These are phyloP conservation scores for Mortierella sp. DNA, from an alignment of 371 early-diverging fungal genomes.

Conservation along the genomic window DNA sequence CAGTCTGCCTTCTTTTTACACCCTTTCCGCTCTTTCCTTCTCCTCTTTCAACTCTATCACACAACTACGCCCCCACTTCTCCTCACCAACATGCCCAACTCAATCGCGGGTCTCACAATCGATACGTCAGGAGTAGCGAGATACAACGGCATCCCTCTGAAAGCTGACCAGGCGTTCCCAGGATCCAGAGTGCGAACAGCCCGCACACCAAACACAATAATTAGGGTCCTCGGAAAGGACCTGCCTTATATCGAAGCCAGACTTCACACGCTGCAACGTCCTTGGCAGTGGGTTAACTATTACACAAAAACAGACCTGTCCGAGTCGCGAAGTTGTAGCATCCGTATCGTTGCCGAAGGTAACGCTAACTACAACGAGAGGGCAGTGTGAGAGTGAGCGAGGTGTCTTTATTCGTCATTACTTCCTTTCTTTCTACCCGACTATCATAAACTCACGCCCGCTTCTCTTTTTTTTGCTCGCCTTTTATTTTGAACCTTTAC, in stretches of 20 bases:
- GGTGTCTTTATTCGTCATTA: too few relatives aligned
- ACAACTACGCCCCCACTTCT: too few relatives aligned
- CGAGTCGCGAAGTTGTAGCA: background rate
- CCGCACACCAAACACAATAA: background rate
- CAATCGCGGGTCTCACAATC: background rate
- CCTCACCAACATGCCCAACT: too few relatives aligned
- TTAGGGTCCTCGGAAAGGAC: background rate
- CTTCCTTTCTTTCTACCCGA: too few relatives aligned
- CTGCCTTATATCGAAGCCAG: background rate
- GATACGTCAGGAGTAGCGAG: background rate
- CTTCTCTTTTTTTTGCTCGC: too few relatives aligned
- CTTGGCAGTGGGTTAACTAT: background rate
- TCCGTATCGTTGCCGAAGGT: background rate
- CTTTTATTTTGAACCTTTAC: background rate
- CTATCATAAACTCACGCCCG: too few relatives aligned
- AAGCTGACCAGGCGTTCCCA: background rate
- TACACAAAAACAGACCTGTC: background rate
- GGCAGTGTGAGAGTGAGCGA: too few relatives aligned
- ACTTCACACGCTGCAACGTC: background rate
- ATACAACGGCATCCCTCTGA: background rate
- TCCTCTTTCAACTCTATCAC: too few relatives aligned
- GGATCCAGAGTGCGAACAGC: background rate
- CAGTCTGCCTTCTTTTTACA: too few relatives aligned
- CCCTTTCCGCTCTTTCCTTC: too few relatives aligned
- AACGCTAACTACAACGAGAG: background rate